phyloP scores from a whole-genome alignment of 2,329 filamentous ascomycete genomes.

The Aspergillus chevalieri region DNA sequence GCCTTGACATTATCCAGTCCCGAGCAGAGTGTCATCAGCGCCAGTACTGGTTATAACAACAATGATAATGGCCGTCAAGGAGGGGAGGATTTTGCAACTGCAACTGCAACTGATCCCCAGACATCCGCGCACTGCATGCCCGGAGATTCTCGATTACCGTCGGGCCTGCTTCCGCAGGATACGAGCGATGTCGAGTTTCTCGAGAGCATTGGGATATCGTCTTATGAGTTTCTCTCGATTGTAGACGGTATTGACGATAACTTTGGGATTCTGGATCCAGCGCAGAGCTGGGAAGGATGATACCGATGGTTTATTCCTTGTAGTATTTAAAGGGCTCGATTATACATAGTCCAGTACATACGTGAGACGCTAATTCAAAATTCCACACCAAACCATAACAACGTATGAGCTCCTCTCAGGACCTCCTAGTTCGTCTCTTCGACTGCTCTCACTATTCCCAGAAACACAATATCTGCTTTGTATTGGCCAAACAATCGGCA shows the following conservation, averaged over 20 bases:
- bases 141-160: background rate
- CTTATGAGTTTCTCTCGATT: slow-evolving; percentile 33
- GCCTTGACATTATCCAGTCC: slow-evolving; percentile 15
- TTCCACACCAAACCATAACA: too few species aligned
- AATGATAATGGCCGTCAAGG: background rate
- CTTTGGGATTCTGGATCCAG: slow-evolving; percentile 1
- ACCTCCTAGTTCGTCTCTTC: too few species aligned
- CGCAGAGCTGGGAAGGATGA: background rate
- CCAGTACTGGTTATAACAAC: too few species aligned
- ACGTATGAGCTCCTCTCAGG: too few species aligned
- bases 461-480: too few species aligned
- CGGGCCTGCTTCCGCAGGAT: slow-evolving; percentile 1
- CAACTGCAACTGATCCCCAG: background rate
- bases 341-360: too few species aligned
- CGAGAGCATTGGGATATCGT: slow-evolving; percentile 33
- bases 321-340: too few species aligned
- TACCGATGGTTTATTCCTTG: too few species aligned
- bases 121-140: background rate
- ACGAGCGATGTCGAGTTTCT: slow-evolving; percentile 25
- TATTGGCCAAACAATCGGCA: too few species aligned
- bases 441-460: too few species aligned
- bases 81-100: background rate
- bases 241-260: slow-evolving; percentile 26
- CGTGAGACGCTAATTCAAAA: too few species aligned
- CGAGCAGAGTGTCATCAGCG: background rate